Conservation (phyloP, 2,329 filamentous ascomycete species). For the Pyricularia sp. region DNA sequence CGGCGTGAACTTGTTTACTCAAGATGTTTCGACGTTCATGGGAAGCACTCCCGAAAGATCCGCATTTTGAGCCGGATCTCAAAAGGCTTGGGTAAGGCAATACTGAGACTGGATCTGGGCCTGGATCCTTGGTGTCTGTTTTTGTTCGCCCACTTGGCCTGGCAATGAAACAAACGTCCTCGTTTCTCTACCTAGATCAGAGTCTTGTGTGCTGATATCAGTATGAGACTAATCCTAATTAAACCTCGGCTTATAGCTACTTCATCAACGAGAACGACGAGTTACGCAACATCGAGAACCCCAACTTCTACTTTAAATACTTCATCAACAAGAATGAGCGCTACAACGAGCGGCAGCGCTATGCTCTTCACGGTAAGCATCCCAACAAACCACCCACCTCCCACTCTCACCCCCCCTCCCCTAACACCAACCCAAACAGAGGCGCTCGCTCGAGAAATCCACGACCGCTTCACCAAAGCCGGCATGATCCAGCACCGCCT, state of each 20-base stretch:
- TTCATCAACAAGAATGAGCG: slow-evolving; percentile 65
- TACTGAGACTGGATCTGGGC: not conserved
- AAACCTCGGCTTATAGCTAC: slow-evolving; percentile 44
- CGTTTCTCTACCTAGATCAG: too few relatives aligned
- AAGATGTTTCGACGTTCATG: slow-evolving; percentile 69
- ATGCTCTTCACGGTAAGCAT: slow-evolving; percentile 60
- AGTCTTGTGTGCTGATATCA: not conserved
- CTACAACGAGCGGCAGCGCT: slow-evolving; percentile 66
- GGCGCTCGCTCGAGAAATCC: slow-evolving; percentile 52
- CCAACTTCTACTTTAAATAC: slow-evolving; percentile 65
- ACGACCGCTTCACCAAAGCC: slow-evolving; percentile 49
- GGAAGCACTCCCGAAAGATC: slow-evolving; percentile 61
- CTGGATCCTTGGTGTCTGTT: not conserved
- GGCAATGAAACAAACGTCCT: not conserved
- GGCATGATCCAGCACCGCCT: slow-evolving; percentile 53
- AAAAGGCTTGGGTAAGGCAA: slow-evolving; percentile 59
- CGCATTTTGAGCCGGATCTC: slow-evolving; percentile 55
- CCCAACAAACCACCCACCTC: not conserved
- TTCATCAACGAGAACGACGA: slow-evolving; percentile 70
- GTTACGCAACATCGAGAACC: slow-evolving; percentile 59
- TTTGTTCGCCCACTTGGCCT: not conserved
- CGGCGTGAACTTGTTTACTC: not conserved
- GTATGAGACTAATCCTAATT: not conserved
- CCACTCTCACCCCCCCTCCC: not conserved
- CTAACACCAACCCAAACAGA: slow-evolving; percentile 28